Conservation (phyloP, 139 green algal genomes). For the Mesostigma viride region DNA sequence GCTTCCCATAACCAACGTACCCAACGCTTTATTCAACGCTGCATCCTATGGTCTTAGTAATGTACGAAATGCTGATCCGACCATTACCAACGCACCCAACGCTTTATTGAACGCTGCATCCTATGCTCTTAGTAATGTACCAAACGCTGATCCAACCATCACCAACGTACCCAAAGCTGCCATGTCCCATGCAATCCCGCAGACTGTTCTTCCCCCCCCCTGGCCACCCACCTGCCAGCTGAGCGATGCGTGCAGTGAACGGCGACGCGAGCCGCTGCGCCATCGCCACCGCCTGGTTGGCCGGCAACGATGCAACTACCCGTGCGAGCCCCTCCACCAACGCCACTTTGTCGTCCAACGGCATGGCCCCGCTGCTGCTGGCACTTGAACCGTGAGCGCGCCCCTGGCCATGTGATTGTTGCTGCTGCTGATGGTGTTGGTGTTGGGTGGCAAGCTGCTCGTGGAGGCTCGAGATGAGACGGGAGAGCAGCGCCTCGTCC, state of each 20-base stretch:
- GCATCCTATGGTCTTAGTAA: too few species aligned
- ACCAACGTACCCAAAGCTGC: too few species aligned
- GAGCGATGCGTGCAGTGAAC: not conserved
- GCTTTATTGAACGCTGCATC: too few species aligned
- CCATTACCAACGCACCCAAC: too few species aligned
- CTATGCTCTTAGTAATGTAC: too few species aligned
- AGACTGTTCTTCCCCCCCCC: not conserved
- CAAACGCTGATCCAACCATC: too few species aligned
- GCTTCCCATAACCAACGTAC: too few species aligned
- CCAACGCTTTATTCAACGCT: too few species aligned
- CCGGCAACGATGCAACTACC: conserved; percentile 30
- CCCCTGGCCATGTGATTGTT: not conserved
- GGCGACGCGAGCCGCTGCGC: conserved; percentile 16
- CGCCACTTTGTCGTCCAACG: conserved; percentile 30
- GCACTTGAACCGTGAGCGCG: not conserved
- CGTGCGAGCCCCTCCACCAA: conserved; percentile 52
- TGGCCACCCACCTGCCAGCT: conserved; percentile 8
- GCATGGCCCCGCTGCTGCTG: not conserved
- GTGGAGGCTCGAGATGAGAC: conserved; percentile 18
- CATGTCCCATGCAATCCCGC: too few species aligned
- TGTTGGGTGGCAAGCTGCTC: too few species aligned
- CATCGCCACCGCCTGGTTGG: conserved; percentile 17
- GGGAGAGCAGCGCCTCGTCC: conserved; percentile 1
- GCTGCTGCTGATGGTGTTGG: too few species aligned
- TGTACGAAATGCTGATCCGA: too few species aligned